phyloP scores from a whole-genome alignment of 768 basidiomycete species.

The Calocera viscosa region DNA sequence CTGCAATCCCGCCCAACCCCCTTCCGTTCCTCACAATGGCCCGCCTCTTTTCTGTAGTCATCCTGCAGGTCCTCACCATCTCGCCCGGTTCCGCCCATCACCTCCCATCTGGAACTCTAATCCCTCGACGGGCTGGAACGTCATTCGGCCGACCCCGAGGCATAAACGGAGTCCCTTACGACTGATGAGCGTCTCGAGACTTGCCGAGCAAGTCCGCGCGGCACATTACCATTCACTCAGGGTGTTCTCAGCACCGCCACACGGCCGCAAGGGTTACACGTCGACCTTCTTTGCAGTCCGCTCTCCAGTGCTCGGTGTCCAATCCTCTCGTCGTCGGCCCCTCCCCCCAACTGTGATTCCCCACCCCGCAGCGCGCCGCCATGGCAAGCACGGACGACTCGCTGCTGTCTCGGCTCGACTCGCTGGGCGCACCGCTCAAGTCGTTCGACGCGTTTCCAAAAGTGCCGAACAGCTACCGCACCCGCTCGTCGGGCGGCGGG shows the following conservation, averaged over 20 bases:
- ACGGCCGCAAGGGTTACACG: neutral
- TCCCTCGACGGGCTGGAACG: no score
- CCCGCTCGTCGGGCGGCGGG: slow-evolving; percentile 65
- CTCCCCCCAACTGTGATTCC: neutral
- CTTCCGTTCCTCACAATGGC: no score
- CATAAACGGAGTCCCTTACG: no score
- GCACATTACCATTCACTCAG: neutral
- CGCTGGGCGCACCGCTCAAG: slow-evolving; percentile 44
- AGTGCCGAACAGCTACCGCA: slow-evolving; percentile 66
- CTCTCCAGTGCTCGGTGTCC: neutral
- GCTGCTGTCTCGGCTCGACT: slow-evolving; percentile 39
- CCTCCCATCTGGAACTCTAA: no score
- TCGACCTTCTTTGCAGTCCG: neutral
- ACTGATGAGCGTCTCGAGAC: no score
- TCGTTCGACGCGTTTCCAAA: slow-evolving; percentile 83
- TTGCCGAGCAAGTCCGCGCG: no score
- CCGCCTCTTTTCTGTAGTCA: no score
- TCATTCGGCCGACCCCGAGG: no score
- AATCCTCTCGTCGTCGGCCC: neutral
- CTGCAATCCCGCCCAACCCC: no score
- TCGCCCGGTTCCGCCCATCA: no score
- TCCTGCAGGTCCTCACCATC: no score
- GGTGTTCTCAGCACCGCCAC: neutral
- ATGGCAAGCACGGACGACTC: slow-evolving; percentile 10
- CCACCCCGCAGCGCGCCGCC: no score